Percentiles rank a stretch among this genome's conserved stretches.
Conservation (phyloP, 352 stramenopile species). For the Phytophthora quininea region DNA sequence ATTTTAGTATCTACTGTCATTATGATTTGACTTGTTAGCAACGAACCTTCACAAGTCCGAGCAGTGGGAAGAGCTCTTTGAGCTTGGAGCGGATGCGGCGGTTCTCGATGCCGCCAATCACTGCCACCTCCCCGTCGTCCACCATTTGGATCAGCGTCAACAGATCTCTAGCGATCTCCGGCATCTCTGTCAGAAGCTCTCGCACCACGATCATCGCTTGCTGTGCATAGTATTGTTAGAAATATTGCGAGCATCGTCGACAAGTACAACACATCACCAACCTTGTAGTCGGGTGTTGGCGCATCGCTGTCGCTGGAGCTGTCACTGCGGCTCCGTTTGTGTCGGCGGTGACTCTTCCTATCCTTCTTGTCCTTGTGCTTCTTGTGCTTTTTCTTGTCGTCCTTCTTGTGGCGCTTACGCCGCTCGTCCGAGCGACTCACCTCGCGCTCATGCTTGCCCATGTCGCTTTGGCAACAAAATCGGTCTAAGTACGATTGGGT, state of each 20-base stretch:
- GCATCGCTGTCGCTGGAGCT: constrained; percentile 14
- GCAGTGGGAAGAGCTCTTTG: constrained; percentile 69
- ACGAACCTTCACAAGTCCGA: constrained; percentile 68
- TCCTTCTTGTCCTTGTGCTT: constrained; percentile 36
- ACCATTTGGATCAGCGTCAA: constrained; percentile 76
- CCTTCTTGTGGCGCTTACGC: constrained; percentile 41
- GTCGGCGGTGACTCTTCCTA: constrained; percentile 21
- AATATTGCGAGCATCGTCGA: too few relatives aligned
- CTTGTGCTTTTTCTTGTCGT: constrained; percentile 45
- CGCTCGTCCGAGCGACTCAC: constrained; percentile 33
- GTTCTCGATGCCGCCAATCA: constrained; percentile 84
- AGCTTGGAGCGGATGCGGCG: constrained; percentile 67
- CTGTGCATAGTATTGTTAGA: constrained; percentile 5
- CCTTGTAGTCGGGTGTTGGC: constrained; percentile 30
- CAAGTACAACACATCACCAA: not conserved
- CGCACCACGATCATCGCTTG: constrained; percentile 54
- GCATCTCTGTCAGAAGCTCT: constrained; percentile 68
- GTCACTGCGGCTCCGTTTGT: constrained; percentile 25
- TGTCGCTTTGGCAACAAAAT: constrained; percentile 8
- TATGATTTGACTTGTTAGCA: not conserved
- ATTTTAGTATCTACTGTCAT: too few relatives aligned
- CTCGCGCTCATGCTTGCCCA: constrained; percentile 39
- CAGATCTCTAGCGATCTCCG: constrained; percentile 67
- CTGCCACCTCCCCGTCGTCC: constrained; percentile 71
- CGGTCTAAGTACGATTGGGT: not conserved